Evolutionary conservation across 2,329 filamentous ascomycete species (phyloP), one percentile per base, ranked within the genome.

Genomic region (Fusarium albosuccineum): DNA sequence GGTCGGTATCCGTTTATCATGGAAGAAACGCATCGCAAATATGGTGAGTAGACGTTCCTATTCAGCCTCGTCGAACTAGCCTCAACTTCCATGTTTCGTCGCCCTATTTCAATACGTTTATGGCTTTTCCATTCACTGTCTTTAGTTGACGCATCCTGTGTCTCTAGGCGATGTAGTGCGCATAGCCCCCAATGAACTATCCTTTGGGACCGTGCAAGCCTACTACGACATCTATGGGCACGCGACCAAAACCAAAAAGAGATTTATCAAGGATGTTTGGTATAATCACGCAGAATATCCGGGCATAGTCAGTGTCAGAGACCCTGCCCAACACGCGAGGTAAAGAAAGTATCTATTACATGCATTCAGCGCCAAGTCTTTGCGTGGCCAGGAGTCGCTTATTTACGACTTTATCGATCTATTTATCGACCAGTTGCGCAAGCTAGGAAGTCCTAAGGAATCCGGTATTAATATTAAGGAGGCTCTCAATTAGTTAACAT

Each of bases 171-270:
- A 71, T 16, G 52, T 69, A 2, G 68, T 72, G 11, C 62, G 70
- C 8, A 46, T 63, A 1, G 57, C 66, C 2, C 55, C 61, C 14
- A 65, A 71, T 13, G 68, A 72, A 6, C 59, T 72, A 0, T 58
- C 60, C 33, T 72, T 66, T 5, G 55, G 30, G 0, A 62, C 66
- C 4, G 26, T 44, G 2, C 14, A 33, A 5, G 68, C 71, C 3
- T 60, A 59, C 26, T 67, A 50, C 3, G 70, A 73, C 1, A 73
- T 73, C 2, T 70, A 67, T 6, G 56, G 44, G 9, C 62, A 64
- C n/a, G n/a, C 5, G 4, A 49, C 56, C 2, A 67, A 69, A n/a
- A 57, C 59, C 0, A 64, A 41, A 1, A 13, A 2, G 3, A 26
- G 13, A 5, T 70, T 70, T 2, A n/a, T 57, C 1, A 70, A 70